Base-by-base conservation (phyloP, 73 alveolate species). In the Effrenium voratum region DNA sequence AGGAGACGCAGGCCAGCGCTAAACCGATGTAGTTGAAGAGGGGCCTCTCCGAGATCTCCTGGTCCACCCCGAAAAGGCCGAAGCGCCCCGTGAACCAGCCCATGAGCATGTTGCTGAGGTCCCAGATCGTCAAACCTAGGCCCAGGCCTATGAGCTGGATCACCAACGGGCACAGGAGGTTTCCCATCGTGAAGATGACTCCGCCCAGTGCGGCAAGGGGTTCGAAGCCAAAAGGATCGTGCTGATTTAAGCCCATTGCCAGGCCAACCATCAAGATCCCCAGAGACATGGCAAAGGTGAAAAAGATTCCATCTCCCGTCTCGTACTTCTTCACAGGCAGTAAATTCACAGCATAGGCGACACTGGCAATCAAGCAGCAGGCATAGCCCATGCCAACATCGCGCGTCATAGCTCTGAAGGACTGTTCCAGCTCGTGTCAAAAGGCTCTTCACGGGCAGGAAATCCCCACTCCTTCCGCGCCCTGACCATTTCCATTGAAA, bases 91-190 rank as follows among this genome's bases (percentile, higher is more conserved):
- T 83, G 76, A 83, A 24, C 77, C 93, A 83, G 16, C 93, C 93
- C 40, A 83, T 52, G 79, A 83, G 50, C 93, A 83, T 83, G 28
- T 83, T 50, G 76, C 93, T 83, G 43, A 83, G 77, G 43, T 83
- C 93, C 93, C 93, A 83, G 26, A 83, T 40, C 4, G 93, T 83
- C 79, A 83, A 55, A 41, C 93, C 93, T 50, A 83, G 93, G 76
- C 93, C 93, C 15, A 83, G 73, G 41, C 93, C 93, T 50, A 83
- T 83, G 57, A 46, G 34, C 55, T 52, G 32, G 57, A 83, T 83
- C 38, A 83, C 50, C 38, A 50, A 52, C 3, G 93, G 93, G 77
- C 93, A 83, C 93, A 81, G 49, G 40, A 84, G 47, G 55, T 84
- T 84, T 1, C 86, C 86, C 36, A 36, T 22, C 55, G 19, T 83